Percentiles rank a stretch among this genome's conserved stretches.
phyloP scores from a whole-genome alignment of 2,329 filamentous ascomycete genomes.

The Fusarium brachygibbosum region DNA sequence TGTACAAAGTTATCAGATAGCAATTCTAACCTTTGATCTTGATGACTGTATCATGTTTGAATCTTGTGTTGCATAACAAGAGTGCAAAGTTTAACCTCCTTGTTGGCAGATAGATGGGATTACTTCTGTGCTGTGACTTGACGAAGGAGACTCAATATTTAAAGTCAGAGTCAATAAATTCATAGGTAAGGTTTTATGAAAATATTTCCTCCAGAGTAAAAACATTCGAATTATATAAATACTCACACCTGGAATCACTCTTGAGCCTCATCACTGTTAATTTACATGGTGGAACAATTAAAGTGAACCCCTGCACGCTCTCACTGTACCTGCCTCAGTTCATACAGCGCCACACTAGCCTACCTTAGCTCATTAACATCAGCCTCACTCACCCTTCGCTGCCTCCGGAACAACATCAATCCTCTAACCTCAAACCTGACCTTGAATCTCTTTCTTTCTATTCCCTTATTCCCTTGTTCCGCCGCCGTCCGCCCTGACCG shows the following conservation, averaged over 20 bases:
- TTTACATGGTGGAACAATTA: background rate
- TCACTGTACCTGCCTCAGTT: conserved; percentile 1
- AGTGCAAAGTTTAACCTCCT: background rate
- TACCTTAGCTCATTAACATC: conserved; percentile 22
- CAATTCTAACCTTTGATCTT: too few species aligned
- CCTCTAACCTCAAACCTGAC: conserved; percentile 27
- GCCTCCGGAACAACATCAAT: conserved; percentile 45
- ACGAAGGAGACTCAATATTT: background rate
- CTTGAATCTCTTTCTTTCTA: conserved; percentile 29
- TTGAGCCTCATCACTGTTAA: conserved; percentile 1
- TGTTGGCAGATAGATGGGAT: background rate
- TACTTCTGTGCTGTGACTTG: background rate
- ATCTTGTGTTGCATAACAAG: too few species aligned
- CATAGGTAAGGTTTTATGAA: background rate
- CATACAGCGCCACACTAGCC: conserved; percentile 36
- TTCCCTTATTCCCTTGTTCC: conserved; percentile 30
- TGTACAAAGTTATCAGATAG: background rate
- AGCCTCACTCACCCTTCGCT: conserved; percentile 36
- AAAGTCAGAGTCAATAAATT: background rate
- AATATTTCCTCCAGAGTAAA: background rate
- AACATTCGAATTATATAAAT: background rate
- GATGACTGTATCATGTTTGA: too few species aligned
- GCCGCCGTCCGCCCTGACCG: conserved; percentile 9
- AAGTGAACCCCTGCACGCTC: background rate
- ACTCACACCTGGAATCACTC: too few species aligned